Evolutionary conservation across 2,329 filamentous ascomycete species (phyloP).

Genomic region (Fusarium xylarioides): DNA sequence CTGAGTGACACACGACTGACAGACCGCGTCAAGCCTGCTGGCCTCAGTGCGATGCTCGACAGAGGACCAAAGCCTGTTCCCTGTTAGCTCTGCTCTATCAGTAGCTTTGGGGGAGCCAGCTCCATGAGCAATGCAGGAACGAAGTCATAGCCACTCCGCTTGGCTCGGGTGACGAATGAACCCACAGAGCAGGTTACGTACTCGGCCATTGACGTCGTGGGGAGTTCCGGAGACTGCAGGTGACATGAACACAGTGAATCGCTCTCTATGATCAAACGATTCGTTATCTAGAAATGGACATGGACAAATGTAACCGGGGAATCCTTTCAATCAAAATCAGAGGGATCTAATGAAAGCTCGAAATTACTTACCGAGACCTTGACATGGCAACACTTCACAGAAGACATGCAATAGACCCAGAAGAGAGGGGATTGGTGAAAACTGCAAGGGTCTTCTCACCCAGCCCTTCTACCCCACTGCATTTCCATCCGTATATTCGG

Average conservation of each 20-base stretch:
- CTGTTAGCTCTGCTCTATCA: constrained; percentile 29
- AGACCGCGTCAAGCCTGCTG: constrained; percentile 25
- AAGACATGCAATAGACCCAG: constrained; percentile 28
- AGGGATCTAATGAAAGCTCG: constrained; percentile 18
- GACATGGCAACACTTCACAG: constrained; percentile 17
- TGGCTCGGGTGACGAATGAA: constrained; percentile 25
- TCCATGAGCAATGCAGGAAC: constrained; percentile 44
- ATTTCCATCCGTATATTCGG: constrained; percentile 34
- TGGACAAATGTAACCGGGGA: not conserved
- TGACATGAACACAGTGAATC: not conserved
- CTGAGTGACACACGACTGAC: constrained; percentile 17
- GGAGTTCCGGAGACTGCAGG: constrained; percentile 1
- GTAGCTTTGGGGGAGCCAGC: constrained; percentile 26
- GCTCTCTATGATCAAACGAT: constrained; percentile 4
- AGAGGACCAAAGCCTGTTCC: constrained; percentile 23
- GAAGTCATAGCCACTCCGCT: constrained; percentile 37
- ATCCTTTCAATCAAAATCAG: constrained; percentile 1
- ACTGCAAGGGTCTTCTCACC: constrained; percentile 35
- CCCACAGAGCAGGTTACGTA: constrained; percentile 28
- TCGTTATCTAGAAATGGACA: not conserved
- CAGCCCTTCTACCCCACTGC: constrained; percentile 25
- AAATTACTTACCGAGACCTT: constrained; percentile 24
- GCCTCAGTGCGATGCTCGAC: constrained; percentile 13
- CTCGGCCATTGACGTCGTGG: constrained; percentile 33
- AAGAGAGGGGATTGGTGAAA: constrained; percentile 29